Evolutionary conservation across 345 rosid species (phyloP).

Genomic region (Populus ilicifolia): DNA sequence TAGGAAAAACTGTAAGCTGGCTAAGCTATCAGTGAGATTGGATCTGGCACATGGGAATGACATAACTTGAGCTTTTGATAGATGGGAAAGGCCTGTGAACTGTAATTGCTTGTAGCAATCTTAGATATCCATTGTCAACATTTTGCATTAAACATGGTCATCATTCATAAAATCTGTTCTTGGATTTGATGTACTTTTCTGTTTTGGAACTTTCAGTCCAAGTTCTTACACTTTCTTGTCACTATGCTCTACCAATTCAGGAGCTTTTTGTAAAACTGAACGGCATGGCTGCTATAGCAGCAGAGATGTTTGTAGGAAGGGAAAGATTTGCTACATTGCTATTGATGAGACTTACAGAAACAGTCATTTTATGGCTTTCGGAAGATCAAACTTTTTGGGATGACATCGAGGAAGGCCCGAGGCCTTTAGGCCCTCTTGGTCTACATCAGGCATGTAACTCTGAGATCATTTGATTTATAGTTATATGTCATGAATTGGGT

Average conservation of each 20-base stretch:
- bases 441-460: conserved; percentile 62
- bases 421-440: conserved; percentile 87
- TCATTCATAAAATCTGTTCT: neutral
- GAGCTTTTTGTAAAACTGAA: conserved; percentile 79
- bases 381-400: conserved; percentile 98
- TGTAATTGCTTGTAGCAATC: neutral
- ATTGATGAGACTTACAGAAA: conserved; percentile 94
- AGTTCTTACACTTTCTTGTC: conserved; percentile 5
- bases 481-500: neutral
- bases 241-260: conserved; percentile 37
- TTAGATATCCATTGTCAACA: neutral
- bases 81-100: neutral
- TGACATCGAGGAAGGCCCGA: conserved; percentile 95
- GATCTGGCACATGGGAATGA: neutral
- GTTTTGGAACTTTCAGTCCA: neutral
- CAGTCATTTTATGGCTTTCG: conserved; percentile 90
- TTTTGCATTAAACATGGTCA: neutral
- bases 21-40: conserved; percentile 1
- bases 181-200: neutral
- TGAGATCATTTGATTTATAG: conserved; percentile 8
- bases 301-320: conserved; percentile 95
- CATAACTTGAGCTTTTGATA: neutral
- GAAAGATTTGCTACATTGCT: conserved; percentile 86
- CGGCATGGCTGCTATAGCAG: conserved; percentile 83
- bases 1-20: neutral